Evolutionary conservation across 306 rosid species (phyloP).

Genomic region (Vigna reflexopilosa): DNA sequence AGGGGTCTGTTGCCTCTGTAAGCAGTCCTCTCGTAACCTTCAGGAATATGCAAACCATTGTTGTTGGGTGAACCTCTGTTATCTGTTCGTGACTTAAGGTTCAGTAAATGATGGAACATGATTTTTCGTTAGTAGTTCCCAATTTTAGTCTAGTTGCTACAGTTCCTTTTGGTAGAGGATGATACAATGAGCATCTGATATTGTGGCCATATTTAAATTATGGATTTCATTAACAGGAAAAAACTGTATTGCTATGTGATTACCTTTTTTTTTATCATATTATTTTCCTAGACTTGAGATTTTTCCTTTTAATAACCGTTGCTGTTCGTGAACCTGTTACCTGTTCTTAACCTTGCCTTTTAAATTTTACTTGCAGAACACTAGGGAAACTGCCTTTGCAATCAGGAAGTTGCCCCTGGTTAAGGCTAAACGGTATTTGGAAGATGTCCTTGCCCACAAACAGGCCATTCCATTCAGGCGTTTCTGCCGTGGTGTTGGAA

Average conservation of each 20-base stretch:
- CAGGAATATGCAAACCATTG: slow-evolving; percentile 65
- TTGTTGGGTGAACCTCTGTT: slow-evolving; percentile 85
- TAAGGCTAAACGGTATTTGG: slow-evolving; percentile 91
- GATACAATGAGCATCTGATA: not conserved
- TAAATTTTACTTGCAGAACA: slow-evolving; percentile 58
- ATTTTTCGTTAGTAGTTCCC: not conserved
- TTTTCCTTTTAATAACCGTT: too few relatives aligned
- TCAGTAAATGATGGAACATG: slow-evolving; percentile 74
- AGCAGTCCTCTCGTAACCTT: slow-evolving; percentile 57
- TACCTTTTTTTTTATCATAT: too few relatives aligned
- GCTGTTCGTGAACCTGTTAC: too few relatives aligned
- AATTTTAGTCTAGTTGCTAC: not conserved
- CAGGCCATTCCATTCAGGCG: slow-evolving; percentile 95
- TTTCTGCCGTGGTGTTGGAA: slow-evolving; percentile 92
- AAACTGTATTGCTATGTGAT: not conserved
- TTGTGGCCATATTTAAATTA: not conserved
- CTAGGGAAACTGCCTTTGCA: slow-evolving; percentile 82
- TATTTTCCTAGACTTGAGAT: not conserved
- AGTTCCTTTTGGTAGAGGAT: not conserved
- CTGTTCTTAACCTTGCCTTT: not conserved
- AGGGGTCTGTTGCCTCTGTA: slow-evolving; percentile 61
- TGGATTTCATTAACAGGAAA: not conserved
- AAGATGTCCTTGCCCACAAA: slow-evolving; percentile 90
- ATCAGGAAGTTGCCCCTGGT: slow-evolving; percentile 78
- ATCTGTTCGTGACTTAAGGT: slow-evolving; percentile 56